Evolutionary conservation across 306 rosid species (phyloP).

Genomic region (Biancaea sappan): DNA sequence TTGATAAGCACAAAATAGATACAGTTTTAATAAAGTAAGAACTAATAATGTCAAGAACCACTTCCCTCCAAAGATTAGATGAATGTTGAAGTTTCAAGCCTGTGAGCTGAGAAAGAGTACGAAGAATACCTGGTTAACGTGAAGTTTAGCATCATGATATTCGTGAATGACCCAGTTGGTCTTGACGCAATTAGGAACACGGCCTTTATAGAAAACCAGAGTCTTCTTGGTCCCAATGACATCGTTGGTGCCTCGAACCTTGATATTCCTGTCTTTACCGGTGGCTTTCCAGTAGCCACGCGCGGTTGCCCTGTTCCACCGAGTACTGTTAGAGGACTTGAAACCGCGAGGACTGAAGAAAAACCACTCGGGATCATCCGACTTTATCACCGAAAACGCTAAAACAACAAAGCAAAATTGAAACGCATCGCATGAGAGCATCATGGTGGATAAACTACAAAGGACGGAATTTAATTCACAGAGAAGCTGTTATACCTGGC

Average conservation of each 20-base stretch:
- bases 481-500: slow-evolving; percentile 41
- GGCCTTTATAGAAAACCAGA: slow-evolving; percentile 50
- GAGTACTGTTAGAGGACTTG: slow-evolving; percentile 39
- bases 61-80: not conserved
- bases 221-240: slow-evolving; percentile 62
- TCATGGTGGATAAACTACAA: not conserved
- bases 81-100: not conserved
- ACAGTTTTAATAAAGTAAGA: too few relatives aligned
- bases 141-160: slow-evolving; percentile 33
- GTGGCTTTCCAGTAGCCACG: slow-evolving; percentile 70
- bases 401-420: not conserved
- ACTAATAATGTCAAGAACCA: too few relatives aligned
- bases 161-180: slow-evolving; percentile 70
- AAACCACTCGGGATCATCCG: slow-evolving; percentile 58
- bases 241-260: slow-evolving; percentile 5
- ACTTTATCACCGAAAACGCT: slow-evolving; percentile 29
- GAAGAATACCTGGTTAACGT: slow-evolving; percentile 40
- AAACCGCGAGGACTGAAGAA: slow-evolving; percentile 47
- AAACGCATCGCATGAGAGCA: not conserved
- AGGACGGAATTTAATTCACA: not conserved
- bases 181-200: slow-evolving; percentile 18
- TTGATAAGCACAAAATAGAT: too few relatives aligned
- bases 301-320: slow-evolving; percentile 45
- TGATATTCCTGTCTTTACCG: slow-evolving; percentile 43
- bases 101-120: not conserved